phyloP scores from a whole-genome alignment of 805 yeast genomes.

The Saccharomycopsis sp. region DNA sequence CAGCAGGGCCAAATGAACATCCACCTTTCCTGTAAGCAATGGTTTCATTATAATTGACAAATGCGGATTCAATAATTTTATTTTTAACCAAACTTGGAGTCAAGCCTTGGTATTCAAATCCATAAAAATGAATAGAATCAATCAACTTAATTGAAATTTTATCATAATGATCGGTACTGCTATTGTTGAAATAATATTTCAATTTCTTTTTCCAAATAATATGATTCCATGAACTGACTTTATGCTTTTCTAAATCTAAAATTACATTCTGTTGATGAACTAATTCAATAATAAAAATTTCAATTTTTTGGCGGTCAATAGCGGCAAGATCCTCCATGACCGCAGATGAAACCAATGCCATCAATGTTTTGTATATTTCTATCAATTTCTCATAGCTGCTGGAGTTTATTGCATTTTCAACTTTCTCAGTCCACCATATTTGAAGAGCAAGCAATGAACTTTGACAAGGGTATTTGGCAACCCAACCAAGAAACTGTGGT shows the following conservation, averaged over 20 bases:
- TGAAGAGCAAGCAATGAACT: conserved; percentile 48
- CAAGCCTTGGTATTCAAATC: conserved; percentile 76
- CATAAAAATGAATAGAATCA: conserved; percentile 48
- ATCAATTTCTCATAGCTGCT: not conserved
- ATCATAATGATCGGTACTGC: conserved; percentile 26
- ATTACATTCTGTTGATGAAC: conserved; percentile 50
- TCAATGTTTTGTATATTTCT: conserved; percentile 15
- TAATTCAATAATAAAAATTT: conserved; percentile 58
- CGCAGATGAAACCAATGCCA: conserved; percentile 28
- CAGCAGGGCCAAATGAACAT: conserved; percentile 92
- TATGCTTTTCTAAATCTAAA: conserved; percentile 17
- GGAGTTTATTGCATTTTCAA: conserved; percentile 28
- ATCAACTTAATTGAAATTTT: conserved; percentile 47
- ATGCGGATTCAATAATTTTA: conserved; percentile 59
- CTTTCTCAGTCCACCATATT: conserved; percentile 43
- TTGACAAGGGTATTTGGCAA: conserved; percentile 47
- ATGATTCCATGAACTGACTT: conserved; percentile 18
- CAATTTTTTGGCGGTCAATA: conserved; percentile 39
- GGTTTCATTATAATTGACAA: conserved; percentile 66
- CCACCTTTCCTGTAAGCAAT: conserved; percentile 75
- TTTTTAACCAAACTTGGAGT: conserved; percentile 72
- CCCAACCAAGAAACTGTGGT: conserved; percentile 28
- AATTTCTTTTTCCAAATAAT: conserved; percentile 49
- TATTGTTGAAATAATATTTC: conserved; percentile 35
- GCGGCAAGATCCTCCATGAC: conserved; percentile 27